phyloP scores from a whole-genome alignment of 2,329 filamentous ascomycete genomes.

The Fusarium sp. region DNA sequence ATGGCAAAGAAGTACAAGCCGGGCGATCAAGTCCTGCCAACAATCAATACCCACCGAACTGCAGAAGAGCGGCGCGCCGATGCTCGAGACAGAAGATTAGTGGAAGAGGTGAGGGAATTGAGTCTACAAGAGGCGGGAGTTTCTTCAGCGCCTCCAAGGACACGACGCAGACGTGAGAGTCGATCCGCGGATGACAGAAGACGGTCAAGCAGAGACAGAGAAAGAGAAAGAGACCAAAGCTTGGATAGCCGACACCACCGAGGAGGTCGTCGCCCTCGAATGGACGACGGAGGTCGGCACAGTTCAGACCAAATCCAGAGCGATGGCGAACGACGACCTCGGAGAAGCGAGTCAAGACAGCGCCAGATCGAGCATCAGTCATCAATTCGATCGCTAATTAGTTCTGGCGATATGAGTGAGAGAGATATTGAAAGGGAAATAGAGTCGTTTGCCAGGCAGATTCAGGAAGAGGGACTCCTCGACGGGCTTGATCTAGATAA shows the following conservation, averaged over 20 bases:
- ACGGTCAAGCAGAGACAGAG: conserved; percentile 49
- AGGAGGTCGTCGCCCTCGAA: conserved; percentile 41
- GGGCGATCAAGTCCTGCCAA: conserved; percentile 84
- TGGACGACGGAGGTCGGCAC: conserved; percentile 46
- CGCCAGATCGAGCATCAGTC: conserved; percentile 88
- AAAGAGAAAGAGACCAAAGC: conserved; percentile 41
- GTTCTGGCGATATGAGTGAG: conserved; percentile 80
- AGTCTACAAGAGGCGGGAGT: conserved; percentile 78
- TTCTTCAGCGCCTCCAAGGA: conserved; percentile 53
- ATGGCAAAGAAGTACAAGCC: conserved; percentile 82
- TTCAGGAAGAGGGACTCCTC: conserved; percentile 86
- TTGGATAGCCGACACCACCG: conserved; percentile 51
- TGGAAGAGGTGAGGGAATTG: conserved; percentile 79
- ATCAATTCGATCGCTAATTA: conserved; percentile 86
- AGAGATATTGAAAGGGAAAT: conserved; percentile 89
- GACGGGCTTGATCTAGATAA: conserved; percentile 92
- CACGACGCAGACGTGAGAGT: conserved; percentile 52
- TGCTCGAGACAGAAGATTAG: conserved; percentile 75
- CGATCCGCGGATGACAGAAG: conserved; percentile 53
- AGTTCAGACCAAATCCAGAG: conserved; percentile 56
- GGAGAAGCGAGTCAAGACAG: conserved; percentile 62
- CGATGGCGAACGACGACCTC: conserved; percentile 52
- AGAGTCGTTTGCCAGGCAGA: conserved; percentile 89
- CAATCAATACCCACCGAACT: conserved; percentile 64
- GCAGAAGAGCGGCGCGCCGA: conserved; percentile 67